Evolutionary conservation across 2,329 filamentous ascomycete species (phyloP).

Genomic region (Ilyonectria robusta): DNA sequence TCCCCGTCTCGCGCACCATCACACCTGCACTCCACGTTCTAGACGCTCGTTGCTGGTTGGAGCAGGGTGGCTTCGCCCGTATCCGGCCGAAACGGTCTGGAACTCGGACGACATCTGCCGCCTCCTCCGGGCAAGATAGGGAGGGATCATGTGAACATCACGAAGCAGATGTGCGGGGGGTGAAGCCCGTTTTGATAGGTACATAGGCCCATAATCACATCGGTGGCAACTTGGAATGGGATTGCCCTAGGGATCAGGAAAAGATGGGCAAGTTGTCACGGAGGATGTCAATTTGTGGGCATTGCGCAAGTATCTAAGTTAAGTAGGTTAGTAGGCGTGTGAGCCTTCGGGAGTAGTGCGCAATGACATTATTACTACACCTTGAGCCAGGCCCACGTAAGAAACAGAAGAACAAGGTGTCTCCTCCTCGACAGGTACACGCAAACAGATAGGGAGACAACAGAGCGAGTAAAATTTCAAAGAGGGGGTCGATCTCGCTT

Average conservation of each 20-base stretch:
- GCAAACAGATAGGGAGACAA: not conserved
- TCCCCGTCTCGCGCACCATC: not conserved
- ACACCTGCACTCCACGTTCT: slow-evolving; percentile 33
- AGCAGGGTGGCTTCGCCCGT: slow-evolving; percentile 28
- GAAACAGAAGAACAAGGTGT: not conserved
- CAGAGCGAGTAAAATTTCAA: not conserved
- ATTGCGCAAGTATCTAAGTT: not conserved
- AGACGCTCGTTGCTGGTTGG: slow-evolving; percentile 18
- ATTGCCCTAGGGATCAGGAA: not conserved
- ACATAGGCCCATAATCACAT: slow-evolving; percentile 19
- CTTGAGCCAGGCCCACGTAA: not conserved
- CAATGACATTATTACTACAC: not conserved
- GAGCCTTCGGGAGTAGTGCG: not conserved
- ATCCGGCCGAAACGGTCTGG: slow-evolving; percentile 30
- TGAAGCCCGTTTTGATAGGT: slow-evolving; percentile 11
- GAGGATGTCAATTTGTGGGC: not conserved
- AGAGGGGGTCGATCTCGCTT: slow-evolving; percentile 7
- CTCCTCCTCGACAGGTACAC: not conserved
- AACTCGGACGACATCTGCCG: slow-evolving; percentile 22
- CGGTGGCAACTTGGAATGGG: slow-evolving; percentile 27
- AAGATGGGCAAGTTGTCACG: not conserved
- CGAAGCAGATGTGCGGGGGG: slow-evolving; percentile 16
- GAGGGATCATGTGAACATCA: slow-evolving; percentile 6
- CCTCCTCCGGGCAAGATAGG: not conserved
- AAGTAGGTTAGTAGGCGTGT: too few relatives aligned